Base-by-base conservation (phyloP, 495 filamentous ascomycete species). In the Penicillium desertorum region DNA sequence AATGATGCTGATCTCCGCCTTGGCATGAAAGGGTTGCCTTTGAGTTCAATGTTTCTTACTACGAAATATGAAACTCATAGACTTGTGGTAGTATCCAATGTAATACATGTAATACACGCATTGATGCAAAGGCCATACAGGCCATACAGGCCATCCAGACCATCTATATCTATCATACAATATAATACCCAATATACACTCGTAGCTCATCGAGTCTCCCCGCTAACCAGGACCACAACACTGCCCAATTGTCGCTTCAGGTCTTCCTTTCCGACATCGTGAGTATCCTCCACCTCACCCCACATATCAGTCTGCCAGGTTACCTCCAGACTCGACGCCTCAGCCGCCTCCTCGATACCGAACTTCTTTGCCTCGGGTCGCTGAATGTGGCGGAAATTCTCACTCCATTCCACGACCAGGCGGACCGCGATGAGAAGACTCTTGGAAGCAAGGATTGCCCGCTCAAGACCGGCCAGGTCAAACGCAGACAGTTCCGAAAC, bases 241-340 rank as follows among this genome's bases (percentile, higher is more conserved):
- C 89, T 93, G 19, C 92, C 94, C 57, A 98, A 71, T 76, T 96
- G 94, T 61, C 94, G 81, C 71, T 81, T 82, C 62, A 98, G 42
- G 75, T 98, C 94, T 74, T 96, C 94, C 71, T 85, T 91, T 64
- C 96, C 87, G 3, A 98, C 94, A 83, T 98, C 94, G 74, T 98
- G 95, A 41, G 92, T 96, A 75, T 98, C 94, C 73, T 98, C 95
- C 4, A 98, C 94, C 76, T 95, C 92, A 2, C 94, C 94, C 92
- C 94, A 98, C 75, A 85, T 81, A 16, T 83, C 76, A 5, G 88
- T 96, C 81, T 98, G 94, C 87, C 90, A 97, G 60, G 81, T 79
- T 17, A 96, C 90, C 78, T 98, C 94, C 20, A 94, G 61, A 60
- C 83, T 95, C 4, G 86, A 86, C 23, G 91, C 85, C 70, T 83